phyloP scores from a whole-genome alignment of 352 stramenopile species.

The Albugo laibachii region DNA sequence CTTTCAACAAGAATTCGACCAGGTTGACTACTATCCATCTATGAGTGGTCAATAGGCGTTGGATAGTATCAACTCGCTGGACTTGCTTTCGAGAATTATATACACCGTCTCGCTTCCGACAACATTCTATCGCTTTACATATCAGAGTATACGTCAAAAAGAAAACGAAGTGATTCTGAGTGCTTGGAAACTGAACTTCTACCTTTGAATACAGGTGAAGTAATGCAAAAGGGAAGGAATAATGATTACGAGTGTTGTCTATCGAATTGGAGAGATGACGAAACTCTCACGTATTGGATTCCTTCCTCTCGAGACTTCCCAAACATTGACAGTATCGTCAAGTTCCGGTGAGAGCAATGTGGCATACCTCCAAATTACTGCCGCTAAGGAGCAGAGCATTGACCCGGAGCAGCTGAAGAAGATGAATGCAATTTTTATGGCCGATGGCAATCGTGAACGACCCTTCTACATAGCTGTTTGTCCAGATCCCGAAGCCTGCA shows the following conservation, averaged over 20 bases:
- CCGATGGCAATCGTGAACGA: neutral
- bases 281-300: constrained; percentile 10
- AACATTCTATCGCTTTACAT: constrained; percentile 7
- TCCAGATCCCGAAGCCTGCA: neutral
- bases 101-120: too few species aligned
- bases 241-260: constrained; percentile 5
- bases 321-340: constrained; percentile 11
- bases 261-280: constrained; percentile 5
- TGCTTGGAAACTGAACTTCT: neutral
- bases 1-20: too few species aligned
- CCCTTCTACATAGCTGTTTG: neutral
- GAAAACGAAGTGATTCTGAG: neutral
- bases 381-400: constrained; percentile 4
- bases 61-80: too few species aligned
- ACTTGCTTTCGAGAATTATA: too few species aligned
- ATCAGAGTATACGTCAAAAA: constrained; percentile 3
- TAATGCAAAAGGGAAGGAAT: neutral
- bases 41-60: too few species aligned
- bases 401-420: neutral
- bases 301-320: constrained; percentile 10
- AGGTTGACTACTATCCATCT: too few species aligned
- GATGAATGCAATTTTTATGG: neutral
- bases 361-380: constrained; percentile 11
- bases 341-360: constrained; percentile 5
- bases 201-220: neutral